phyloP scores from a whole-genome alignment of 371 early-diverging fungal genomes.

The Mortierella sp. region DNA sequence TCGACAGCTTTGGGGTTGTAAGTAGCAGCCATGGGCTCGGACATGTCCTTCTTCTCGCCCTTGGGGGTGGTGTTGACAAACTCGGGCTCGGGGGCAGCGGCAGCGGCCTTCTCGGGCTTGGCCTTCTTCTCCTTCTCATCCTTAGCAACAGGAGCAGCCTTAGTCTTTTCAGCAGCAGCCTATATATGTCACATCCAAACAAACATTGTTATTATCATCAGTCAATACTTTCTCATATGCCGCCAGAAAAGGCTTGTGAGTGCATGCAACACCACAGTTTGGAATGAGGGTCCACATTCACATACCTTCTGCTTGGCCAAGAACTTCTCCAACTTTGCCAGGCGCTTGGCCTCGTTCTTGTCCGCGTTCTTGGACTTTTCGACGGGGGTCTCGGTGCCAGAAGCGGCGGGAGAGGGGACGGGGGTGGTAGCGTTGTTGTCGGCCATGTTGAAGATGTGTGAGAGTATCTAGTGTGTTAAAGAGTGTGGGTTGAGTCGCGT shows the following conservation, averaged over 20 bases:
- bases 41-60: conserved; percentile 96
- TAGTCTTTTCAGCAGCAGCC: conserved; percentile 68
- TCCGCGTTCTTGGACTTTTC: conserved; percentile 81
- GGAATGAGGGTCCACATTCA: not conserved
- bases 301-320: conserved; percentile 87
- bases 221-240: not conserved
- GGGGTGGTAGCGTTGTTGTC: conserved; percentile 48
- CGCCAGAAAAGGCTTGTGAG: not conserved
- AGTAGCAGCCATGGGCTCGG: conserved; percentile 82
- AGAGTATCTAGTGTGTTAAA: conserved; percentile 13
- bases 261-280: not conserved
- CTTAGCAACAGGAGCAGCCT: conserved; percentile 60
- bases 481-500: not conserved
- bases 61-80: conserved; percentile 88
- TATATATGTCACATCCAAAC: not conserved
- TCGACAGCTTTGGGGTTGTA: conserved; percentile 97
- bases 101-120: conserved; percentile 65
- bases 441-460: conserved; percentile 36
- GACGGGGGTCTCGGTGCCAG: conserved; percentile 60
- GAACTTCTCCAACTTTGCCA: conserved; percentile 95
- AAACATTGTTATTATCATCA: not conserved
- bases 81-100: conserved; percentile 65
- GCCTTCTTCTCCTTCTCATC: conserved; percentile 80
- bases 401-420: conserved; percentile 42
- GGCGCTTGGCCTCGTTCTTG: conserved; percentile 93